Evolutionary conservation across 108 stramenopile species (phyloP).

Genomic region (Poteriospumella lacustris): DNA sequence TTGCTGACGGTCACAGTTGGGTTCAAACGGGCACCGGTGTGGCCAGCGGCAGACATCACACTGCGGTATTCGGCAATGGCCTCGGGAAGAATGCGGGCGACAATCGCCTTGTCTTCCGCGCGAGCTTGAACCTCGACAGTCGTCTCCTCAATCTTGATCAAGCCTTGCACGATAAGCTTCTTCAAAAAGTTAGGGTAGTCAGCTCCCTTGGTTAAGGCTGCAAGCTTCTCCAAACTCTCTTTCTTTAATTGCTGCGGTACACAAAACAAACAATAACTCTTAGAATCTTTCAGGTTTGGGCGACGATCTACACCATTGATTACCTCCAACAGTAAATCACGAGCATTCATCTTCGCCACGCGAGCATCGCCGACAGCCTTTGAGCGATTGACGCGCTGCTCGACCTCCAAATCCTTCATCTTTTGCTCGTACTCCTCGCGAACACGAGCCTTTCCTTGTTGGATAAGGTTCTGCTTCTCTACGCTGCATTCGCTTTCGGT

Average conservation of each 20-base stretch:
- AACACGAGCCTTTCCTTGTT: conserved; percentile 90
- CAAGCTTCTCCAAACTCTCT: conserved; percentile 55
- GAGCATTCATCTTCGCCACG: conserved; percentile 92
- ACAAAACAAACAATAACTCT: neutral
- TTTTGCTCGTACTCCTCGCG: conserved; percentile 94
- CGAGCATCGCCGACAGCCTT: conserved; percentile 87
- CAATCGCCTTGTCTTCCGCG: conserved; percentile 70
- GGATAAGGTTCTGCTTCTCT: conserved; percentile 97
- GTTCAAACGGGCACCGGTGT: conserved; percentile 66
- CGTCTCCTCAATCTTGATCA: conserved; percentile 98
- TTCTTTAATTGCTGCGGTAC: conserved; percentile 2
- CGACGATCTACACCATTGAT: conserved; percentile 45
- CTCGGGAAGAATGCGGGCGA: conserved; percentile 65
- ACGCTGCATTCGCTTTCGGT: conserved; percentile 91
- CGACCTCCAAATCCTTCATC: conserved; percentile 71
- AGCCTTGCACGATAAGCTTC: conserved; percentile 90
- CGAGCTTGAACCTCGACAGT: conserved; percentile 79
- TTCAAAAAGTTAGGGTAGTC: conserved; percentile 88
- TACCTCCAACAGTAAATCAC: conserved; percentile 79
- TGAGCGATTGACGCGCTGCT: conserved; percentile 58
- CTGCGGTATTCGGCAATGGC: conserved; percentile 81
- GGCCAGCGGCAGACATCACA: conserved; percentile 75
- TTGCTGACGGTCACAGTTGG: conserved; percentile 72
- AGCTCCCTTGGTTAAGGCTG: conserved; percentile 66
- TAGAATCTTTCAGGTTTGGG: conserved; percentile 24